Conservation (phyloP, 2,329 filamentous ascomycete species). For the Cordyceps cateniannulata region DNA sequence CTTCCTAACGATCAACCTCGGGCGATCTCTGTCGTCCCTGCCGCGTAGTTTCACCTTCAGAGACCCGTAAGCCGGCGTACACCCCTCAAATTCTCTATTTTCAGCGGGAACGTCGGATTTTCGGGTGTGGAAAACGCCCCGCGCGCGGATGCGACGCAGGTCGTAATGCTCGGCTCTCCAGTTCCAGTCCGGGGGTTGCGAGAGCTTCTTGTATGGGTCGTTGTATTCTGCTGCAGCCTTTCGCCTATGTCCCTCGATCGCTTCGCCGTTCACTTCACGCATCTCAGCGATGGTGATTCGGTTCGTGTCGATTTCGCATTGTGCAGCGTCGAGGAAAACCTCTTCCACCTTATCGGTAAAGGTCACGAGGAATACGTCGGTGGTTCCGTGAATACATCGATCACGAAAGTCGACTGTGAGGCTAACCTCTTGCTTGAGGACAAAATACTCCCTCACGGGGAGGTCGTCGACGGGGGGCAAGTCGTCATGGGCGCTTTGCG, state of each 20-base stretch:
- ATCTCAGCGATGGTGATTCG: conserved; percentile 45
- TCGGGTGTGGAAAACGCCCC: conserved; percentile 43
- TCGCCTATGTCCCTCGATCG: conserved; percentile 29
- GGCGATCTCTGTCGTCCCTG: conserved; percentile 32
- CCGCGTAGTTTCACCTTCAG: conserved; percentile 39
- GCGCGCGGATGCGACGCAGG: conserved; percentile 62
- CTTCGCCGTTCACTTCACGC: conserved; percentile 29
- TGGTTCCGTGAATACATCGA: conserved; percentile 68
- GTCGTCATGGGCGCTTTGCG: conserved; percentile 26
- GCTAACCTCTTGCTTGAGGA: conserved; percentile 81
- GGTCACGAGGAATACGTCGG: conserved; percentile 71
- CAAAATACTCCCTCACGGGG: conserved; percentile 36
- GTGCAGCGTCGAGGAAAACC: conserved; percentile 55
- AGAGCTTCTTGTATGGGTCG: conserved; percentile 63
- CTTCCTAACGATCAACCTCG: conserved; percentile 38
- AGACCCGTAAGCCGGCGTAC: conserved; percentile 49
- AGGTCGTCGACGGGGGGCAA: conserved; percentile 28
- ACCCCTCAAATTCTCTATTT: conserved; percentile 48
- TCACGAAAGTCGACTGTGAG: conserved; percentile 82
- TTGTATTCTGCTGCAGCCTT: conserved; percentile 39
- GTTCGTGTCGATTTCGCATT: conserved; percentile 50
- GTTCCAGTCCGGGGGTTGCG: conserved; percentile 53
- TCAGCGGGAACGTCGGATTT: conserved; percentile 49
- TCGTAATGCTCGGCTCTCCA: conserved; percentile 69
- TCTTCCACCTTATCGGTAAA: conserved; percentile 52